Evolutionary conservation across 2,329 filamentous ascomycete species (phyloP), one percentile per base, ranked within the genome.

Genomic region (Allantophomopsis lycopodina): DNA sequence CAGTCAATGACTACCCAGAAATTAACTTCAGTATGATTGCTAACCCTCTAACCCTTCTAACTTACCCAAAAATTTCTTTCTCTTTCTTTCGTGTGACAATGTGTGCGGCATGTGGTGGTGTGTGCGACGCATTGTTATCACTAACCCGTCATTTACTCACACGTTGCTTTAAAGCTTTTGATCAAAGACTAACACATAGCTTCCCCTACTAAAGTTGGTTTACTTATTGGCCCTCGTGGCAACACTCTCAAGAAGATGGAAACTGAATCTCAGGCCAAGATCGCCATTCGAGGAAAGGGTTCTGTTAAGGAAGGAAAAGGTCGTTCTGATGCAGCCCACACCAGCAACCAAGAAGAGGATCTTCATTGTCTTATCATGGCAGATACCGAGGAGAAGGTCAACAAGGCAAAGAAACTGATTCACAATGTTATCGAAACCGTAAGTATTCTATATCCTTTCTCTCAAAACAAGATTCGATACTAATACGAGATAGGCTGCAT

Each of bases 11-110:
- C 66, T 98, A 98, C 64, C 91, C 91, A 73, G 91, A 98, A 66
- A 96, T 98, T 80, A 98, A 98, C 82, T 98, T 98, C 86, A 98
- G 91, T 98, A 95, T 89, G 89, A 89, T 91, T 88, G 81, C 88
- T 94, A 94, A 94, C 86, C 87, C 86, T 87, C 78, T 79, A 81
- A 83, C 78, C 69, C 63, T 72, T 74, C 78, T 83, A 80, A 83
- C 64, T 55, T 36, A 46, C 46, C 14, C 58, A 56, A 67, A 64
- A 68, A 60, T 66, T 53, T 54, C 55, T 49, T 55, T 51, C 61
- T 65, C 60, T 54, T 50, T 59, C 55, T 51, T 44, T 55, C 51
- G 53, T 60, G 56, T 61, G 56, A 59, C 57, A 43, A 40, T 54
- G 51, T 47, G 51, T 44, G 43, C 35, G 39, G 51, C 51, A 52